Evolutionary conservation across 176 grass and related monocot genomes (phyloP), one percentile per base, ranked within the genome.

Genomic region (Eleusine indica): DNA sequence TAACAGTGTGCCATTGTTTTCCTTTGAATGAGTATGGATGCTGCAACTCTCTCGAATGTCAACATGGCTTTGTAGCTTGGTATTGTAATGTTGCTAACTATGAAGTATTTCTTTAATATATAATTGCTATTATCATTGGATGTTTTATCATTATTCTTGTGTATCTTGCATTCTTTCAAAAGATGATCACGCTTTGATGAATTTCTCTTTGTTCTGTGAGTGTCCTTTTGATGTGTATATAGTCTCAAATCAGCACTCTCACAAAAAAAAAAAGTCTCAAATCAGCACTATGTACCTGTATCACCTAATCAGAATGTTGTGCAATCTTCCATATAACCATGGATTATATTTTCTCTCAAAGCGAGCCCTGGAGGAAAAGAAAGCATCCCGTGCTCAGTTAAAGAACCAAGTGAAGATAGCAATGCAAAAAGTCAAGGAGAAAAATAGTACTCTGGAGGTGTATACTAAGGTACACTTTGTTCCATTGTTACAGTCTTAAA

Each of bases 341-440:
- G 39, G 4, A 48, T 35, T 89, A 72, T 82, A 44, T 75, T 77
- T 88, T 46, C 40, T 72, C 37, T 74, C 28, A 80, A 88, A 94
- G 95, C 88, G 80, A 42, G 89, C 80, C 10, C 70, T 95, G 28
- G 95, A 95, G 68, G 95, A 95, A 77, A 98, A 93, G 80, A 98
- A 91, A 57, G 66, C 79, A 41, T 65, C 48, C 51, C 89, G 79
- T 82, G 70, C 79, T 74, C 77, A 93, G 42, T 79, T 91, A 73
- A 98, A 87, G 85, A 94, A 88, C 17, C 68, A 70, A 6, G 87
- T 91, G 86, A 98, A 92, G 77, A 79, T 84, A 71, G 68, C 87
- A 85, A 85, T 46, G 48, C 93, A 89, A 37, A 93, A 80, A 54
- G 73, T 87, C 52, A 85, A 93, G 70, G 89, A 98, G 80, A 98